Conservation (phyloP, 768 basidiomycete genomes). For the Dioszegia aurantiaca region DNA sequence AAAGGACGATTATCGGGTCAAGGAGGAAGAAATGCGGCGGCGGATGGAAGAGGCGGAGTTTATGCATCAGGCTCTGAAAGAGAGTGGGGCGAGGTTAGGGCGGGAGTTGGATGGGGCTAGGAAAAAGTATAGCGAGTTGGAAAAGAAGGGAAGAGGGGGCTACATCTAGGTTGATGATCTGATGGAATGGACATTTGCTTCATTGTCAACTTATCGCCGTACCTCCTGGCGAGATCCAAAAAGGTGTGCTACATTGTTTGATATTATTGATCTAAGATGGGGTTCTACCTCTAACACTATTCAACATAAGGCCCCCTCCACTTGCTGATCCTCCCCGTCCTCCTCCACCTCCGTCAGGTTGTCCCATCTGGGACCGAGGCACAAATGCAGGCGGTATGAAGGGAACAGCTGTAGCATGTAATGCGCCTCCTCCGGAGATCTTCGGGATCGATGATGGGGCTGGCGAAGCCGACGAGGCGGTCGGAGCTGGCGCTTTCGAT, state of each 20-base stretch:
- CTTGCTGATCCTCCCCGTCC: background rate
- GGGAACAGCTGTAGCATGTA: slow-evolving; percentile 1
- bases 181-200: background rate
- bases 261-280: slow-evolving; percentile 4
- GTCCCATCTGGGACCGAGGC: background rate
- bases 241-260: background rate
- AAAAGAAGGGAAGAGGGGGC: slow-evolving; percentile 13
- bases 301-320: background rate
- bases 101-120: slow-evolving; percentile 13
- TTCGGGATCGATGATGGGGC: too few species aligned
- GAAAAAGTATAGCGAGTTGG: slow-evolving; percentile 16
- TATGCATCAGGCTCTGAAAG: slow-evolving; percentile 17
- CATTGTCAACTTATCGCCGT: too few species aligned
- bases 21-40: slow-evolving; percentile 15
- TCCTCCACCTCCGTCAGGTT: background rate
- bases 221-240: too few species aligned
- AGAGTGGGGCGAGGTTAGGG: slow-evolving; percentile 21
- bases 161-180: background rate
- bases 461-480: too few species aligned
- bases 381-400: slow-evolving; percentile 6
- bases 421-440: background rate
- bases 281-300: slow-evolving; percentile 3
- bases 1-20: slow-evolving; percentile 2
- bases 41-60: slow-evolving; percentile 20
- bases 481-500: too few species aligned